Percentiles rank a stretch among this genome's conserved stretches.
These are phyloP conservation scores for Globisporangium megalacanthum DNA, from an alignment of 352 stramenopile species.

Conservation along the genomic window DNA sequence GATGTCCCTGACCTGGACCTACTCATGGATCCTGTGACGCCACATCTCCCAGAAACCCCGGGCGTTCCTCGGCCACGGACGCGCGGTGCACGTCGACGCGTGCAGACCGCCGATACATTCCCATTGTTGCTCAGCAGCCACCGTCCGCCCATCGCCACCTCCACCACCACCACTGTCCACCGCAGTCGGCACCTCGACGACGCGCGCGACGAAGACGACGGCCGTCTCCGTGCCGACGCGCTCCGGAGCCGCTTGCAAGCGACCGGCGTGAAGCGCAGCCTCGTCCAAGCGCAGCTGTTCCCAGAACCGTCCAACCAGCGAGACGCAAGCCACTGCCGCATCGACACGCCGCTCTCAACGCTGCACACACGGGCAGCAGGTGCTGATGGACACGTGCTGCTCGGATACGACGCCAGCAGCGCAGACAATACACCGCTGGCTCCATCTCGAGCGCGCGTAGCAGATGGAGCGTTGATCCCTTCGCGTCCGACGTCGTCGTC, in stretches of 20 bases:
- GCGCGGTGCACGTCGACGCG: constrained; percentile 25
- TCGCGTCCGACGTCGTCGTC: constrained; percentile 41
- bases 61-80: constrained; percentile 22
- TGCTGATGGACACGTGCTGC: too few species aligned
- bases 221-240: constrained; percentile 1
- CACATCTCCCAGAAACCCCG: not conserved
- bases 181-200: not conserved
- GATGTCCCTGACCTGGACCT: not conserved
- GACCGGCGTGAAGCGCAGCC: constrained; percentile 49
- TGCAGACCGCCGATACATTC: not conserved
- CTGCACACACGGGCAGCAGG: not conserved
- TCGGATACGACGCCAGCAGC: not conserved
- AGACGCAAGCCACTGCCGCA: not conserved
- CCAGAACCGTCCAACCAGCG: constrained; percentile 18
- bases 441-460: constrained; percentile 20
- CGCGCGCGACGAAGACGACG: constrained; percentile 5
- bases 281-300: constrained; percentile 49
- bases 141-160: not conserved
- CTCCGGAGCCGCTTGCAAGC: constrained; percentile 47
- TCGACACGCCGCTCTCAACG: too few species aligned
- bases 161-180: not conserved
- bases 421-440: constrained; percentile 25
- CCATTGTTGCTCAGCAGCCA: constrained; percentile 13
- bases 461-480: constrained; percentile 34
- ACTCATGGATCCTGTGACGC: constrained; percentile 3